These are phyloP conservation scores for Leishmania guyanensis DNA, from an alignment of 208 protist species.

Conservation along the genomic window DNA sequence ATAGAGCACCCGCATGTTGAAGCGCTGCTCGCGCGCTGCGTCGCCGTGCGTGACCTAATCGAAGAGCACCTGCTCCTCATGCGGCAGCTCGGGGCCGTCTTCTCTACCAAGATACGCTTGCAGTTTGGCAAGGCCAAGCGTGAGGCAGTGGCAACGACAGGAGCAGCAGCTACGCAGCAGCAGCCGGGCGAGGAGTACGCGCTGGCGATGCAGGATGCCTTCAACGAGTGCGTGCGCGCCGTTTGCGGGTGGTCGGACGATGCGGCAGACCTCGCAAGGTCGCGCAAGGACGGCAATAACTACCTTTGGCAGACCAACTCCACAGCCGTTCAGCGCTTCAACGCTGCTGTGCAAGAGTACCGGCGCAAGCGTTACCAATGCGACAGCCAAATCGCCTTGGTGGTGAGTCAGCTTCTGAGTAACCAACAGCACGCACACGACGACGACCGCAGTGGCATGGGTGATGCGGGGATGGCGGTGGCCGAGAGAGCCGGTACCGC, in stretches of 20 bases:
- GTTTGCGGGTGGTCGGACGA: constrained; percentile 19
- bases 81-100: constrained; percentile 54
- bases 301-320: constrained; percentile 57
- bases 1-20: constrained; percentile 43
- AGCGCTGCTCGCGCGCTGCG: constrained; percentile 50
- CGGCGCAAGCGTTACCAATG: constrained; percentile 37
- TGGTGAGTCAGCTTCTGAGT: constrained; percentile 69
- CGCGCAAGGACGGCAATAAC: background rate
- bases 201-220: constrained; percentile 43
- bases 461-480: background rate
- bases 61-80: constrained; percentile 57
- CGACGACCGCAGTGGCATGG: constrained; percentile 3
- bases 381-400: constrained; percentile 71
- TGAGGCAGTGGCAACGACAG: constrained; percentile 2
- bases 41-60: constrained; percentile 43
- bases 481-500: background rate
- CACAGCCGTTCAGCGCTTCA: constrained; percentile 43
- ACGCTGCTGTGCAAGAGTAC: constrained; percentile 49
- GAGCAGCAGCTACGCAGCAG: constrained; percentile 17
- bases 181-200: constrained; percentile 45
- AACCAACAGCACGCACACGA: constrained; percentile 43
- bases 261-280: background rate
- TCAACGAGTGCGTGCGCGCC: constrained; percentile 42
- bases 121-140: constrained; percentile 10
- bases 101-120: constrained; percentile 29